Evolutionary conservation across 2,329 filamentous ascomycete genomes (phyloP).

Genomic region (Parastagonospora avenae): DNA sequence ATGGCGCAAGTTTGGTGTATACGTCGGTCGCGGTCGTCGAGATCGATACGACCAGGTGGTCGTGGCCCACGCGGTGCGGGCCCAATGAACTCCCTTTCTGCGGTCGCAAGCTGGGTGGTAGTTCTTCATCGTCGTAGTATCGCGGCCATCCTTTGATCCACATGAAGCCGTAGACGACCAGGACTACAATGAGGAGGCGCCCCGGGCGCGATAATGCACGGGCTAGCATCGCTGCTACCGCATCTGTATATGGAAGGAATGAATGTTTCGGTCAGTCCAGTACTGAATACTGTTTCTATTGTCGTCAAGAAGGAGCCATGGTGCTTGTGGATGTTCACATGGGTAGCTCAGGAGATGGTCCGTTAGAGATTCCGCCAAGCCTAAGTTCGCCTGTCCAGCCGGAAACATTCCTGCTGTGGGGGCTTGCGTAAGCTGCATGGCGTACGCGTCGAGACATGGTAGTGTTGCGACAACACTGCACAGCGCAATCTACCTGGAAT

Average conservation of each 20-base stretch:
- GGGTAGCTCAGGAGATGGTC: no score
- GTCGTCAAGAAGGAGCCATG: no score
- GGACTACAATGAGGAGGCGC: constrained; percentile 25
- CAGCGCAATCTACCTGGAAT: no score
- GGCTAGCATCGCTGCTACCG: constrained; percentile 31
- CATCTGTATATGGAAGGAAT: constrained; percentile 9
- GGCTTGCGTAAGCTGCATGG: not conserved
- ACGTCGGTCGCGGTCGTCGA: constrained; percentile 63
- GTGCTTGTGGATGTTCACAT: no score
- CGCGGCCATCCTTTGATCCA: constrained; percentile 42
- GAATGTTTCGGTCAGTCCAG: not conserved
- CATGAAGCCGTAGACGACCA: constrained; percentile 31
- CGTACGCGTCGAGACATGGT: no score
- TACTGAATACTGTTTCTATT: no score
- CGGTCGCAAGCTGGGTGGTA: constrained; percentile 26
- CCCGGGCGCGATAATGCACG: constrained; percentile 26
- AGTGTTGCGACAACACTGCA: no score
- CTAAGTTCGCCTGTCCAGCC: not conserved
- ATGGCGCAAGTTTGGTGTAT: constrained; percentile 57
- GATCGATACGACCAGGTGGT: constrained; percentile 57
- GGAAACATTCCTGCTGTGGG: not conserved
- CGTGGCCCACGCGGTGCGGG: constrained; percentile 25
- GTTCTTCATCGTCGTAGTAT: constrained; percentile 40
- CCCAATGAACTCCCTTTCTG: constrained; percentile 17
- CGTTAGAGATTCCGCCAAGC: not conserved